Evolutionary conservation across 129 eudicot genomes (phyloP), one percentile per base, ranked within the genome.

Genomic region (Saussurea involucrata): DNA sequence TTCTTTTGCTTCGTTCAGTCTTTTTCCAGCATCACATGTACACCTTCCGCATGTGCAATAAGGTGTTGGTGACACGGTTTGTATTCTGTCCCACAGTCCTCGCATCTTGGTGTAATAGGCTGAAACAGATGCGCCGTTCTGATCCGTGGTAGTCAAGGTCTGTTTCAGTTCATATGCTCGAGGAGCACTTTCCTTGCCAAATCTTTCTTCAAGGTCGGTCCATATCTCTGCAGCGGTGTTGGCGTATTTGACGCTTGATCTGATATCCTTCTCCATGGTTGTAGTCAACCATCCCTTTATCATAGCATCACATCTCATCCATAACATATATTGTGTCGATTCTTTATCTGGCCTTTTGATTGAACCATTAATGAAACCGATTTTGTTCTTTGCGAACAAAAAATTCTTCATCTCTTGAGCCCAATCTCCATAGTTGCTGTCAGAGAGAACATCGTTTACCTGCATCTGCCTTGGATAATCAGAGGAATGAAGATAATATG

Each of bases 241-340:
- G 13, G 37, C 69, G 7, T 65, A 9, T 17, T 27, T 27, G n/a
- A n/a, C n/a, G n/a, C n/a, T n/a, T n/a, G n/a, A n/a, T n/a, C n/a
- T n/a, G n/a, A n/a, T n/a, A n/a, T 25, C n/a, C 33, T 27, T 65
- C 17, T 65, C n/a, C 69, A 65, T 65, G 37, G 69, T 0, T 4
- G 32, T 65, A 8, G 17, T 24, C 33, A 65, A 18, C 37, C 69
- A 65, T 9, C 69, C 55, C 10, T 3, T n/a, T 18, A 74, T 25
- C 70, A 74, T 29, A 4, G 63, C 55, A 33, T 74, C 40, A n/a
- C 78, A 74, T 32, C 53, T 29, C 8, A 12, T 74, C 78, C 78
- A 74, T 4, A 33, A 12, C 15, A 21, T 6, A 18, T 7, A 21
- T n/a, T 58, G 21, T 9, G 53, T 10, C 3, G 78, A 74, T 4